A percentile compares a stretch with the other conserved stretches of the same genome.
phyloP scores from a whole-genome alignment of 106 monocot species.

The Phalaenopsis equestris region DNA sequence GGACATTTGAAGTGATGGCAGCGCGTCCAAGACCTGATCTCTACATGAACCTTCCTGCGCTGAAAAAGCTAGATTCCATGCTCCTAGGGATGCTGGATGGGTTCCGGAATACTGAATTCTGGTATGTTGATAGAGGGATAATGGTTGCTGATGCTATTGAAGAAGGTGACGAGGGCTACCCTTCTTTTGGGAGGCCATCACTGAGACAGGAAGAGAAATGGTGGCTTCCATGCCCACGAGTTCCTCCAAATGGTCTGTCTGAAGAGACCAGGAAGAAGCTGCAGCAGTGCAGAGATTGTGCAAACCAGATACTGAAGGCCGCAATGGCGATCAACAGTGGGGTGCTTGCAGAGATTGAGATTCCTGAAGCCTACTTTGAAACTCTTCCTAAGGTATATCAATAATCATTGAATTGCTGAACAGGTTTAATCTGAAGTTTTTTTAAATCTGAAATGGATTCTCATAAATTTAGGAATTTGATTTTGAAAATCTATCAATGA shows the following conservation, averaged over 20 bases:
- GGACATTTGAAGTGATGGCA: slow-evolving; percentile 89
- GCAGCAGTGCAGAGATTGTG: slow-evolving; percentile 76
- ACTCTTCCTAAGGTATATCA: slow-evolving; percentile 70
- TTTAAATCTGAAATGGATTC: neutral
- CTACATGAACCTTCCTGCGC: slow-evolving; percentile 81
- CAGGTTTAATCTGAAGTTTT: neutral
- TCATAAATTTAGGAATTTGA: neutral
- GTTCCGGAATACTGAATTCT: slow-evolving; percentile 75
- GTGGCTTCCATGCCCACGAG: slow-evolving; percentile 91
- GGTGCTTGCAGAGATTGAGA: slow-evolving; percentile 87
- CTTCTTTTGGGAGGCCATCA: slow-evolving; percentile 40
- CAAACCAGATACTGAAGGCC: slow-evolving; percentile 91
- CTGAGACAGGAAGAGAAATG: slow-evolving; percentile 93
- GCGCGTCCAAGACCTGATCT: slow-evolving; percentile 69
- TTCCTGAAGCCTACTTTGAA: slow-evolving; percentile 69
- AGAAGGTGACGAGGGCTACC: slow-evolving; percentile 23
- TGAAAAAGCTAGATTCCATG: slow-evolving; percentile 90
- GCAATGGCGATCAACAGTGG: slow-evolving; percentile 90
- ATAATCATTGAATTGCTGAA: neutral
- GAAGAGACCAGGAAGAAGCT: slow-evolving; percentile 60
- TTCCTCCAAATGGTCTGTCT: slow-evolving; percentile 62
- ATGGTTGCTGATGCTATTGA: slow-evolving; percentile 49
- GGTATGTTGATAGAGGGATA: slow-evolving; percentile 86
- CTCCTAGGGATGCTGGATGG: slow-evolving; percentile 79
- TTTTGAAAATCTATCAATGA: neutral